phyloP scores from a whole-genome alignment of 306 rosid species.

The Citrullus mucosospermus region DNA sequence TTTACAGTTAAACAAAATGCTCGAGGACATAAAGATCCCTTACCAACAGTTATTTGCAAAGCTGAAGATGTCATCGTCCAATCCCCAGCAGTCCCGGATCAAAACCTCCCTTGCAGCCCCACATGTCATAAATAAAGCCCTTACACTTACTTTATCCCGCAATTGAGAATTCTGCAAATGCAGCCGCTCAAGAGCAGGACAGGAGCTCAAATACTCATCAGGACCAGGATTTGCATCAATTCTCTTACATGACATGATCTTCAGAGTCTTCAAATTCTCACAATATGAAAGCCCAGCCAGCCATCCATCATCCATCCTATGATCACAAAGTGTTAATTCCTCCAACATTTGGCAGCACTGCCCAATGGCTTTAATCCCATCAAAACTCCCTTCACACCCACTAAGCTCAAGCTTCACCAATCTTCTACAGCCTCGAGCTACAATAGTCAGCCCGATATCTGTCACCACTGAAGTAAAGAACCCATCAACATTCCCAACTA shows the following conservation, averaged over 20 bases:
- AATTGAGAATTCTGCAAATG: constrained; percentile 56
- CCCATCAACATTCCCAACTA: constrained; percentile 37
- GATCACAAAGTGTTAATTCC: constrained; percentile 56
- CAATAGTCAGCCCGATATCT: constrained; percentile 71
- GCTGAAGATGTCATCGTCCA: constrained; percentile 36
- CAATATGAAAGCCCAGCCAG: constrained; percentile 56
- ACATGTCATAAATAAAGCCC: constrained; percentile 46
- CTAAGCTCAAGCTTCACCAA: constrained; percentile 69
- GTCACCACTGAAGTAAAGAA: constrained; percentile 45
- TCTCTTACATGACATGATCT: constrained; percentile 39
- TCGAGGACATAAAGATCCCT: not conserved
- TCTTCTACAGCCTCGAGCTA: constrained; percentile 79
- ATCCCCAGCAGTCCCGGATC: constrained; percentile 83
- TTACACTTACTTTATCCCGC: constrained; percentile 31
- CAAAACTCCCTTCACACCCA: constrained; percentile 87
- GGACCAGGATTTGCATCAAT: constrained; percentile 59
- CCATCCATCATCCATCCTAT: constrained; percentile 90
- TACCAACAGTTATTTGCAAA: constrained; percentile 60
- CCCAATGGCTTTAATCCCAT: constrained; percentile 84
- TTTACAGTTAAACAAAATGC: not conserved
- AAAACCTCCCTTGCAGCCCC: constrained; percentile 50
- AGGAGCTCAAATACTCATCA: constrained; percentile 59
- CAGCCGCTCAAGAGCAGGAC: constrained; percentile 48
- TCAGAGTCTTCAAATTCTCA: constrained; percentile 69
- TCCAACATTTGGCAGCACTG: constrained; percentile 82